Conservation (phyloP, 495 filamentous ascomycete genomes). For the Daldinia grandis region DNA sequence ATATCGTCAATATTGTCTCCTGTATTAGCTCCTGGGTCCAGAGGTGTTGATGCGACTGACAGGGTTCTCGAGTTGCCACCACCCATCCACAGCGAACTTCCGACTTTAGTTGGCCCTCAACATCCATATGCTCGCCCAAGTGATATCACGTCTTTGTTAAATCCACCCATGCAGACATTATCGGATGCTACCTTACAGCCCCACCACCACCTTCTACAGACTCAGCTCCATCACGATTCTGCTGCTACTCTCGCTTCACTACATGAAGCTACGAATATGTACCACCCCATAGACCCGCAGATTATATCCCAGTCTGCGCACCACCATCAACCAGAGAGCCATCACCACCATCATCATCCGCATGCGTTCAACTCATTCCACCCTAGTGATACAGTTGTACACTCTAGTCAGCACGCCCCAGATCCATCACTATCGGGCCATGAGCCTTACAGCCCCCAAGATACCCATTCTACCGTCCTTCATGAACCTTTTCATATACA, state of each 20-base stretch:
- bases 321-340: constrained; percentile 25
- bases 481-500: constrained; percentile 27
- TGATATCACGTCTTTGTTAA: constrained; percentile 48
- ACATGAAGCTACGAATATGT: constrained; percentile 44
- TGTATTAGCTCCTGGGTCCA: constrained; percentile 28
- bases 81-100: constrained; percentile 23
- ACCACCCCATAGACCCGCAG: constrained; percentile 61
- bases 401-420: constrained; percentile 25
- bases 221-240: constrained; percentile 42
- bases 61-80: constrained; percentile 45
- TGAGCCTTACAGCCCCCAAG: constrained; percentile 33
- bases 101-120: constrained; percentile 40
- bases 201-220: constrained; percentile 42
- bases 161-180: constrained; percentile 40
- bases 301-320: constrained; percentile 54
- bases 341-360: constrained; percentile 34
- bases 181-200: constrained; percentile 43
- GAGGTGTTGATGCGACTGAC: constrained; percentile 27
- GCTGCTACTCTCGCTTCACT: constrained; percentile 40
- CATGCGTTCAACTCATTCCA: constrained; percentile 37
- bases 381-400: constrained; percentile 22
- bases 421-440: constrained; percentile 34
- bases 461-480: constrained; percentile 15
- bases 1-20: constrained; percentile 33
- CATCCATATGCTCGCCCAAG: constrained; percentile 49